Base-by-base conservation (phyloP, 2,329 filamentous ascomycete genomes). In the Hymenoscyphus linearis region DNA sequence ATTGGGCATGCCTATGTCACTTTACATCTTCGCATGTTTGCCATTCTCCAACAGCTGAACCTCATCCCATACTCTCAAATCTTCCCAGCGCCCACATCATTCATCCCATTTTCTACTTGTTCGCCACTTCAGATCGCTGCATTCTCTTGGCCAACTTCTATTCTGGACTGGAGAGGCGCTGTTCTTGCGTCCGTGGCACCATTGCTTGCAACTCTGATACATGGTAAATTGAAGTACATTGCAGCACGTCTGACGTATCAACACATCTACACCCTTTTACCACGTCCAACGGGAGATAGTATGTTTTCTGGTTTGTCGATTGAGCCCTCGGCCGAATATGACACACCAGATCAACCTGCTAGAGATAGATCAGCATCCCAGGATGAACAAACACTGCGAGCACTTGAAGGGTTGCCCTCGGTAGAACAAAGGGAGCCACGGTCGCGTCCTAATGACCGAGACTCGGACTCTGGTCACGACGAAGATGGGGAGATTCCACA, bases 21-120 rank as follows among this genome's bases (percentile, higher is more conserved):
- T 2, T 57, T 73, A 4, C 69, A 73, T 55, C 63, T 72, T 40
- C 66, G 68, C 7, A 64, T 72, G 57, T 73, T 72, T 62, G 67
- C 70, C 16, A 68, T 70, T 35, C 65, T 73, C 2, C 69, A 73
- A 40, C 72, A 74, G 52, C 64, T 74, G 6, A 62, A 68, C 35
- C 62, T 74, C 22, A 65, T 73, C 13, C 61, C 70, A 14, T 44
- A 62, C 6, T 62, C 60, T 9, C 62, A 57, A 25, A 54, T 64
- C 9, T 58, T 72, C 4, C 71, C 71, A 2, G 65, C 54, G 13
- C 57, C 69, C 2, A 55, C 25, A 26, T 72, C 68, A 6, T 68
- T 71, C 37, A 65, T 73, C 22, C 71, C 70, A 22, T 73, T 72
- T 16, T 63, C 67, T 2, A 40, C 61, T 16, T 34, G 59, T 5